phyloP scores from a whole-genome alignment of 441 rosid genomes.

The Metrosideros polymorpha region DNA sequence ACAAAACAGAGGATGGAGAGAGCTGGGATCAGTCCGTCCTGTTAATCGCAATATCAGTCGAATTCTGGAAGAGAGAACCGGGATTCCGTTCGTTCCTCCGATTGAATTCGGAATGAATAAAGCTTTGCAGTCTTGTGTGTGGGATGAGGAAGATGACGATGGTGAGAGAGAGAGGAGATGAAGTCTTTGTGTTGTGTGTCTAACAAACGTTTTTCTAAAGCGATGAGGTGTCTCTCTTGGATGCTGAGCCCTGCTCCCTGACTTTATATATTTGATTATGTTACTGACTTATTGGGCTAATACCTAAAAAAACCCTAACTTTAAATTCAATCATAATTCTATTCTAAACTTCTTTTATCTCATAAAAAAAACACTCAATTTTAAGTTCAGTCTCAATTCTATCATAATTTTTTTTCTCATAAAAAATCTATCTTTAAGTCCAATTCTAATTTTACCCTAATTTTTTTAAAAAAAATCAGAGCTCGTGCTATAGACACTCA shows the following conservation, averaged over 20 bases:
- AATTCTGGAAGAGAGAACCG: neutral
- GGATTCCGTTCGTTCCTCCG: neutral
- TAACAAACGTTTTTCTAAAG: neutral
- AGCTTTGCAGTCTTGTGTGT: neutral
- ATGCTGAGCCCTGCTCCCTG: neutral
- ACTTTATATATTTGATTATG: neutral
- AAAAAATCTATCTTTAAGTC: too few species aligned
- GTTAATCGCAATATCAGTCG: too few species aligned
- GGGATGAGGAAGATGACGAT: neutral
- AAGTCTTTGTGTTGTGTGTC: neutral
- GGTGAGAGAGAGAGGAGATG: neutral
- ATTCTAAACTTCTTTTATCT: too few species aligned
- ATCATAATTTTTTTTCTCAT: too few species aligned
- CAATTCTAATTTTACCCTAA: too few species aligned
- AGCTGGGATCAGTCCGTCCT: neutral
- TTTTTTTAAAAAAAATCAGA: too few species aligned
- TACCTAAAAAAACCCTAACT: too few species aligned
- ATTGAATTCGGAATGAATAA: neutral
- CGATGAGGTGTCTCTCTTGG: slow-evolving; percentile 1
- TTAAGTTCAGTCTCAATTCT: too few species aligned
- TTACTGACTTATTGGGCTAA: too few species aligned
- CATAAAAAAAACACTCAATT: too few species aligned
- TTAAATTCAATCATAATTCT: too few species aligned
- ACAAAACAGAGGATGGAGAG: neutral
- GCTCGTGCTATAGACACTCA: too few species aligned